phyloP scores from a whole-genome alignment of 2,329 filamentous ascomycete species.

The Penicillium corylophilum region DNA sequence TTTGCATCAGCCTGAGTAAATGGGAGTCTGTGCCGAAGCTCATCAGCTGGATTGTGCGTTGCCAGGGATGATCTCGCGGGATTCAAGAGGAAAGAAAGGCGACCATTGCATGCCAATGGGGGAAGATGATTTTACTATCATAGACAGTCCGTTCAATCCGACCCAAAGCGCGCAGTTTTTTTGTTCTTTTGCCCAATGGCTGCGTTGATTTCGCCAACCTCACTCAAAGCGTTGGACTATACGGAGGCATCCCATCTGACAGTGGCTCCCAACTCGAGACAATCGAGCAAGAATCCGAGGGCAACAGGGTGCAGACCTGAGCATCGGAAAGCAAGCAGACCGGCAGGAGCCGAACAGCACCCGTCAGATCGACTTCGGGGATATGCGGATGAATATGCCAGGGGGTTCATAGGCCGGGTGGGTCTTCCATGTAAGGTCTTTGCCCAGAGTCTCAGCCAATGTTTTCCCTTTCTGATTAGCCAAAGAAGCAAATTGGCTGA shows the following conservation, averaged over 20 bases:
- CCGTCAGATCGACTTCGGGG: slow-evolving; percentile 13
- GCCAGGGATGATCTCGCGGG: slow-evolving; percentile 16
- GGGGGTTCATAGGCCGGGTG: slow-evolving; percentile 11
- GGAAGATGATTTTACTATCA: not conserved
- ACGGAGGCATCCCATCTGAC: not conserved
- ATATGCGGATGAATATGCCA: slow-evolving; percentile 4
- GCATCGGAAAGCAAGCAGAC: slow-evolving; percentile 3
- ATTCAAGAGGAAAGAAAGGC: slow-evolving; percentile 13
- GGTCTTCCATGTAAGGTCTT: slow-evolving; percentile 9
- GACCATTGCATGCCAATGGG: not conserved
- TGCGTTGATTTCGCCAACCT: not conserved
- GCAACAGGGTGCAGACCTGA: not conserved
- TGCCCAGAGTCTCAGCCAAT: slow-evolving; percentile 8
- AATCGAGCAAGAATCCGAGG: not conserved
- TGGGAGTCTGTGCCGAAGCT: slow-evolving; percentile 9
- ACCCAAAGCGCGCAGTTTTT: slow-evolving; percentile 10
- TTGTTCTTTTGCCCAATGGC: not conserved
- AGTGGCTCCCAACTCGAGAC: not conserved
- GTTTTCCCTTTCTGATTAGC: slow-evolving; percentile 7
- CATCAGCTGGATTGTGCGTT: slow-evolving; percentile 21
- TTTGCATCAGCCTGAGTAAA: slow-evolving; percentile 9
- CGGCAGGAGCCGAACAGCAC: slow-evolving; percentile 7
- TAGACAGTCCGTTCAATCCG: not conserved
- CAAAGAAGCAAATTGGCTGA: slow-evolving; percentile 8
- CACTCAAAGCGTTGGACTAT: not conserved